A percentile compares a stretch with the other conserved stretches of the same genome.
Evolutionary conservation across 2,329 filamentous ascomycete genomes (phyloP).

Genomic region (Xylaria sp.): DNA sequence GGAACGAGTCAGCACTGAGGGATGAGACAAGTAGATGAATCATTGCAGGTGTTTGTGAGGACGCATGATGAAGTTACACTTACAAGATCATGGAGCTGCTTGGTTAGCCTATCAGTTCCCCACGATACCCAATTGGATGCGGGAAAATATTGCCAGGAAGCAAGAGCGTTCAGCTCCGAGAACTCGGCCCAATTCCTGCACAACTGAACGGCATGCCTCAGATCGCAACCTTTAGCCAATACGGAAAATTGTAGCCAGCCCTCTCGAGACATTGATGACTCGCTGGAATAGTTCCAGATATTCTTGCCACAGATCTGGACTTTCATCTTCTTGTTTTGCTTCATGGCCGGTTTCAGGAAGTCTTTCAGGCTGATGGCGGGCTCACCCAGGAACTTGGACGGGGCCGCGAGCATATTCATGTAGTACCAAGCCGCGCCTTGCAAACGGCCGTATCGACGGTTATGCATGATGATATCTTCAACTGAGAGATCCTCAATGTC

Average conservation of each 20-base stretch:
- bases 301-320: constrained; percentile 54
- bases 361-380: constrained; percentile 1
- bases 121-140: constrained; percentile 51
- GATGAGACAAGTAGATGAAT: not conserved
- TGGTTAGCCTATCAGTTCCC: constrained; percentile 45
- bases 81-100: constrained; percentile 49
- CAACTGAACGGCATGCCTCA: constrained; percentile 52
- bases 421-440: constrained; percentile 29
- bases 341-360: not conserved
- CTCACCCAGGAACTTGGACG: constrained; percentile 39
- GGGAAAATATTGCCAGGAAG: constrained; percentile 53
- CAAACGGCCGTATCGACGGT: constrained; percentile 17
- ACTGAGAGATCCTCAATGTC: constrained; percentile 35
- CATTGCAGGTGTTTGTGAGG: not conserved
- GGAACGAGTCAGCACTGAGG: constrained; percentile 14
- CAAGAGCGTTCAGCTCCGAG: constrained; percentile 53
- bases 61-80: constrained; percentile 18
- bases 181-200: constrained; percentile 59
- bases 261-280: constrained; percentile 52
- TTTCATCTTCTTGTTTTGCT: constrained; percentile 46
- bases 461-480: constrained; percentile 37
- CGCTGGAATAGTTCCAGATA: constrained; percentile 58
- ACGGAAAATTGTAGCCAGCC: constrained; percentile 59
- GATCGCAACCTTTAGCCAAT: constrained; percentile 53
- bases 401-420: constrained; percentile 42